A percentile compares a stretch with the other conserved stretches of the same genome.
These are phyloP conservation scores for Fusarium humuli DNA, from an alignment of 2,329 filamentous ascomycete species.

Conservation along the genomic window DNA sequence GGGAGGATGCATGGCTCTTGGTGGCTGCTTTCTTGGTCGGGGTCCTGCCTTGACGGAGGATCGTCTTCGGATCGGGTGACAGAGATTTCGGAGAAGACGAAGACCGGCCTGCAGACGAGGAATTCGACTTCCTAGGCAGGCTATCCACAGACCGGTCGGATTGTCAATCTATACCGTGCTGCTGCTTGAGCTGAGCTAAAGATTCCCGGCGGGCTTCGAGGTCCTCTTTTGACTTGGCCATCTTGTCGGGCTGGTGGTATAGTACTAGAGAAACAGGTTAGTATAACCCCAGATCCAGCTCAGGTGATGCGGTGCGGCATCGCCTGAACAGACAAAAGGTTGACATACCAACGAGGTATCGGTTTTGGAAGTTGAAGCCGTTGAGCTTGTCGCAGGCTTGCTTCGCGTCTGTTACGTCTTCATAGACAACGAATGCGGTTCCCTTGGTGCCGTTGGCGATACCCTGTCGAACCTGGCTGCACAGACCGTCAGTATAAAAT, in stretches of 20 bases:
- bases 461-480: conserved; percentile 96
- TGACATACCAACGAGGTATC: conserved; percentile 93
- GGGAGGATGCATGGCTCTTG: conserved; percentile 53
- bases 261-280: conserved; percentile 58
- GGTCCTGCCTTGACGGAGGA: conserved; percentile 58
- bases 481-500: conserved; percentile 41
- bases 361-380: conserved; percentile 99
- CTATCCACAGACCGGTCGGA: conserved; percentile 75
- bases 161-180: conserved; percentile 99
- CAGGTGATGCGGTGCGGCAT: background rate
- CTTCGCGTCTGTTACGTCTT: conserved; percentile 99
- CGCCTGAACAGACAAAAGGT: background rate
- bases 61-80: conserved; percentile 57
- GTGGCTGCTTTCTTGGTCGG: conserved; percentile 50
- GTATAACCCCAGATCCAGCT: conserved; percentile 9
- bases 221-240: conserved; percentile 88
- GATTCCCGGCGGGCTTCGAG: conserved; percentile 93
- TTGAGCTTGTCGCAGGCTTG: conserved; percentile 99
- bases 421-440: conserved; percentile 98
- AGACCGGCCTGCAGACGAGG: conserved; percentile 72
- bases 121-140: conserved; percentile 56
- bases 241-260: conserved; percentile 75
- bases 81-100: conserved; percentile 57
- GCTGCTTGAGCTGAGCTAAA: conserved; percentile 97
- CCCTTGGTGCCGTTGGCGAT: conserved; percentile 98